Percentiles rank a stretch among this genome's conserved stretches.
These are phyloP conservation scores for Fusarium sp. DNA, from an alignment of 2,329 filamentous ascomycete genomes.

Conservation along the genomic window DNA sequence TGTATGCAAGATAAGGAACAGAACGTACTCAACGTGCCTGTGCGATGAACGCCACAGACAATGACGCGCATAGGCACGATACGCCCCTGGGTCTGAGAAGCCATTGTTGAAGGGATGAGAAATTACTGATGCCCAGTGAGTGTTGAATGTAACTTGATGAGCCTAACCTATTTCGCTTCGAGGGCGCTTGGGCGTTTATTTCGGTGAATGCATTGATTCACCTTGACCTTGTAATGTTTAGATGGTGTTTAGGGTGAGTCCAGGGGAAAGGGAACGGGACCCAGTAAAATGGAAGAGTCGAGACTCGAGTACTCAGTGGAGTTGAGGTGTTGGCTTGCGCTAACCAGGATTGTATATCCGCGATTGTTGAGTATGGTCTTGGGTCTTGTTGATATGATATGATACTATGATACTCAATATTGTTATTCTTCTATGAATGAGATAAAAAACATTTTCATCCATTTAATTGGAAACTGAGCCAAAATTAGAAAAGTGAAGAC, in stretches of 20 bases:
- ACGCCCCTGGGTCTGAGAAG: constrained; percentile 41
- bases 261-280: neutral
- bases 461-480: neutral
- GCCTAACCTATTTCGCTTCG: constrained; percentile 31
- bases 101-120: constrained; percentile 24
- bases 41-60: constrained; percentile 55
- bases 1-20: constrained; percentile 20
- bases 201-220: constrained; percentile 12
- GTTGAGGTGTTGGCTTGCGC: neutral
- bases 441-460: too few species aligned
- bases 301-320: neutral
- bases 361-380: neutral
- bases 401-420: neutral
- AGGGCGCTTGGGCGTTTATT: constrained; percentile 25
- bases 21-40: constrained; percentile 54
- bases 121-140: constrained; percentile 26
- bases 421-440: too few species aligned
- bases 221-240: neutral
- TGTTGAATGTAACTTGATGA: constrained; percentile 12
- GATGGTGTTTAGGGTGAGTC: neutral
- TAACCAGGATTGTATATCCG: neutral
- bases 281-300: constrained; percentile 3
- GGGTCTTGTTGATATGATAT: neutral
- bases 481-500: too few species aligned
- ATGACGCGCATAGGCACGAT: constrained; percentile 56